Percentiles rank a stretch among this genome's conserved stretches.
phyloP scores from a whole-genome alignment of 768 basidiomycete genomes.

The Austroboletus eburneus region DNA sequence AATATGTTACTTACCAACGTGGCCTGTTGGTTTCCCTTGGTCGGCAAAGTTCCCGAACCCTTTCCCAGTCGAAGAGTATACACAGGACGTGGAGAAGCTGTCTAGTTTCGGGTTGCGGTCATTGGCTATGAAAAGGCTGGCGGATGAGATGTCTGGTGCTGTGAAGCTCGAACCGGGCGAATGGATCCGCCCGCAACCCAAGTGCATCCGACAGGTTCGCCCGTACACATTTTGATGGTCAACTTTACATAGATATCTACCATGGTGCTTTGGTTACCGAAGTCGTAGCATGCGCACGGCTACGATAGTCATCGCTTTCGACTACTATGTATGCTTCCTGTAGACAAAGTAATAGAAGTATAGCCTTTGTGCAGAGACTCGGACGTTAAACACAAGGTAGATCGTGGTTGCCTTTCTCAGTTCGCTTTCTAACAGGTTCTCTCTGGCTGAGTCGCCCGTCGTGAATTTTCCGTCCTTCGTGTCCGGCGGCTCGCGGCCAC shows the following conservation, averaged over 20 bases:
- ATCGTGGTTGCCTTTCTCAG: too few species aligned
- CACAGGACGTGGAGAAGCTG: background rate
- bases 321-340: too few species aligned
- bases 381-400: too few species aligned
- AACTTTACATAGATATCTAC: background rate
- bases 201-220: slow-evolving; percentile 11
- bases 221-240: slow-evolving; percentile 1
- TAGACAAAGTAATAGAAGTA: too few species aligned
- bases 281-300: too few species aligned
- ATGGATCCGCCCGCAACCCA: slow-evolving; percentile 22
- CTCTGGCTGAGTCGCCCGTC: too few species aligned
- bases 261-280: background rate
- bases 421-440: too few species aligned
- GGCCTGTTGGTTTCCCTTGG: slow-evolving; percentile 14
- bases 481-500: too few species aligned
- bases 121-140: background rate
- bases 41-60: background rate
- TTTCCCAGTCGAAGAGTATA: background rate
- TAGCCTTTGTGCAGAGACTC: too few species aligned
- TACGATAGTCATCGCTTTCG: too few species aligned
- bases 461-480: too few species aligned
- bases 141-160: background rate
- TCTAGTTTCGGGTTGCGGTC: background rate
- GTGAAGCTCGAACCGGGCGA: slow-evolving; percentile 3
- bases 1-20: slow-evolving; percentile 27